Conservation (phyloP, 2,329 filamentous ascomycete genomes). For the Colletotrichum falcatum region DNA sequence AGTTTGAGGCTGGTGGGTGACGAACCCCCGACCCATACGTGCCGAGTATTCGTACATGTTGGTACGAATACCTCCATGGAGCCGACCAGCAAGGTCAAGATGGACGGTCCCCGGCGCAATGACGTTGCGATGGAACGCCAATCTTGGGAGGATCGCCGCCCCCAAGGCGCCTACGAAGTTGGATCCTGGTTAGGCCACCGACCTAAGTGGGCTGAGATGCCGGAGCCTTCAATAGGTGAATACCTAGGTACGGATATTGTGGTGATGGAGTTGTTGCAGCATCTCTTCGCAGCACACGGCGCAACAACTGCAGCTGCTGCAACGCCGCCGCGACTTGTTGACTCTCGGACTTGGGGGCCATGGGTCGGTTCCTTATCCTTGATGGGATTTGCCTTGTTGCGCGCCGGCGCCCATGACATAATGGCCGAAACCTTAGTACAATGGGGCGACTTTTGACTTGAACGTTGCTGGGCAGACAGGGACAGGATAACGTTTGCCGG, state of each 20-base stretch:
- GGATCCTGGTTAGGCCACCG: conserved; percentile 23
- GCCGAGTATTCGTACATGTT: not conserved
- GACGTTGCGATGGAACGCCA: conserved; percentile 38
- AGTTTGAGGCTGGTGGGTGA: conserved; percentile 21
- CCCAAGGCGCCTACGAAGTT: conserved; percentile 19
- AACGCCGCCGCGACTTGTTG: conserved; percentile 24
- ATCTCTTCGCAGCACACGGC: conserved; percentile 10
- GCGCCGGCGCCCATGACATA: conserved; percentile 29
- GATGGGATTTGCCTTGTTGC: conserved; percentile 8
- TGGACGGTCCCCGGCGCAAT: conserved; percentile 23
- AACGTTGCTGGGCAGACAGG: not conserved
- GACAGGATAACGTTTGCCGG: not conserved
- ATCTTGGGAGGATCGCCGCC: conserved; percentile 33
- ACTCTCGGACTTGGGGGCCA: conserved; percentile 22
- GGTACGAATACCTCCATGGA: not conserved
- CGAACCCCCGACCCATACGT: conserved; percentile 18
- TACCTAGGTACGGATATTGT: too few species aligned
- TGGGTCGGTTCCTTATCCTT: conserved; percentile 3
- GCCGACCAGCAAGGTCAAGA: conserved; percentile 14
- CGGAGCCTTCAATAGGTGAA: conserved; percentile 15
- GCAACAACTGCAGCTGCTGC: conserved; percentile 6
- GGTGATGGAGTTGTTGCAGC: conserved; percentile 13
- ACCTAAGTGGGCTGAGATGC: not conserved
- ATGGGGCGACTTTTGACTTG: conserved; percentile 7
- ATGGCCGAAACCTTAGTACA: conserved; percentile 23